These are phyloP conservation scores for Salix brachista DNA, from an alignment of 345 rosid genomes.

Conservation along the genomic window DNA sequence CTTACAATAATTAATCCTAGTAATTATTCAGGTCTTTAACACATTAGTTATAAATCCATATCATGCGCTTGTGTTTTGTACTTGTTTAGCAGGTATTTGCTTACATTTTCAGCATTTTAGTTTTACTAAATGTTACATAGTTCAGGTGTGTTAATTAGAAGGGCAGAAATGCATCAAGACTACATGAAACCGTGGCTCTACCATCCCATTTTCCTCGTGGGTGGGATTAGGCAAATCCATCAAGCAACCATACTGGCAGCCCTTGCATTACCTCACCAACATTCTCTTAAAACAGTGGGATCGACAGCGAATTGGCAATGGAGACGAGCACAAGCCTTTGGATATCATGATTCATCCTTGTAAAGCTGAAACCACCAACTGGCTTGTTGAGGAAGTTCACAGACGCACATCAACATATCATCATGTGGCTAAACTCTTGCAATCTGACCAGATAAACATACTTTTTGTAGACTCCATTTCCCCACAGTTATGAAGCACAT, in stretches of 20 bases:
- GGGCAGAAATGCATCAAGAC: conserved; percentile 75
- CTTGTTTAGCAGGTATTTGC: background rate
- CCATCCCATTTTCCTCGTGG: conserved; percentile 77
- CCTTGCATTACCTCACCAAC: conserved; percentile 86
- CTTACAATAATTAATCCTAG: too few relatives aligned
- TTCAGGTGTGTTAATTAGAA: conserved; percentile 40
- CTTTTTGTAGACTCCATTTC: conserved; percentile 52
- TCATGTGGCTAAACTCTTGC: conserved; percentile 65
- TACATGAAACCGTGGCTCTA: conserved; percentile 84
- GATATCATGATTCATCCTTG: conserved; percentile 66
- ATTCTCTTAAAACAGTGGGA: conserved; percentile 67
- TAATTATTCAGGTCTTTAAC: too few relatives aligned
- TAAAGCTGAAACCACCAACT: conserved; percentile 81
- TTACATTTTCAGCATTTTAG: background rate
- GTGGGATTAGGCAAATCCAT: conserved; percentile 67
- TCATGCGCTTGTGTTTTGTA: background rate
- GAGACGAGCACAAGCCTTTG: conserved; percentile 45
- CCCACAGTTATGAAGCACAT: conserved; percentile 27
- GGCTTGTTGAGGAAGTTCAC: conserved; percentile 83
- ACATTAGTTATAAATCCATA: background rate
- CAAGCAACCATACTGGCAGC: conserved; percentile 69
- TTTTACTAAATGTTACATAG: background rate
- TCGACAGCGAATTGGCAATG: conserved; percentile 47
- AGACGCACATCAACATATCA: conserved; percentile 57
- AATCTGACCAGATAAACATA: conserved; percentile 51